These are phyloP conservation scores for Crithidia expoeki DNA, from an alignment of 208 protist genomes.

Conservation along the genomic window DNA sequence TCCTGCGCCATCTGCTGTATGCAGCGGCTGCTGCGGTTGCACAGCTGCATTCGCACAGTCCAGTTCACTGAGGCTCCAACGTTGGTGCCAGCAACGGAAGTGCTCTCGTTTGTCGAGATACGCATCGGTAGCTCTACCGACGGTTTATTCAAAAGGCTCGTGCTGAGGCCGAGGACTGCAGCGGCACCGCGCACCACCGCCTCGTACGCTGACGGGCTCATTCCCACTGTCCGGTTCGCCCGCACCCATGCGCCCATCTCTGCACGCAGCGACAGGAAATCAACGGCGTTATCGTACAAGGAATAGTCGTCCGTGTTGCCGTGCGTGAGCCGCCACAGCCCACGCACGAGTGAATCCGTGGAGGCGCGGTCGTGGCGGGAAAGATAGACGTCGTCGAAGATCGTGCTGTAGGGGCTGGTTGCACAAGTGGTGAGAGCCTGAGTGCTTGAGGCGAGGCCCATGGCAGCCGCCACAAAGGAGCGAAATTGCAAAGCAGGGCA, in stretches of 20 bases:
- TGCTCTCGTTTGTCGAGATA: too few species aligned
- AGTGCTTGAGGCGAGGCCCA: conserved; percentile 13
- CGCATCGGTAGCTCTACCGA: neutral
- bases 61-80: neutral
- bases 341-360: neutral
- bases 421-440: conserved; percentile 13
- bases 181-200: conserved; percentile 21
- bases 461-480: conserved; percentile 16
- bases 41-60: neutral
- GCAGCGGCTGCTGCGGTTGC: conserved; percentile 10
- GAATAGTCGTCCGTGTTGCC: conserved; percentile 13
- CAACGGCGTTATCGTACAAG: conserved; percentile 25
- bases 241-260: conserved; percentile 38
- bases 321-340: conserved; percentile 14
- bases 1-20: conserved; percentile 12
- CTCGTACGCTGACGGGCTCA: conserved; percentile 33
- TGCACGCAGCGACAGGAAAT: conserved; percentile 30
- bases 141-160: neutral
- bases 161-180: conserved; percentile 21
- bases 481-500: conserved; percentile 20
- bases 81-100: neutral
- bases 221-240: conserved; percentile 31
- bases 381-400: conserved; percentile 28
- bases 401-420: conserved; percentile 7
- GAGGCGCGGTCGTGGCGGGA: conserved; percentile 7